Evolutionary conservation across 2,329 filamentous ascomycete genomes (phyloP).

Genomic region (Teratosphaeria zuluensis): DNA sequence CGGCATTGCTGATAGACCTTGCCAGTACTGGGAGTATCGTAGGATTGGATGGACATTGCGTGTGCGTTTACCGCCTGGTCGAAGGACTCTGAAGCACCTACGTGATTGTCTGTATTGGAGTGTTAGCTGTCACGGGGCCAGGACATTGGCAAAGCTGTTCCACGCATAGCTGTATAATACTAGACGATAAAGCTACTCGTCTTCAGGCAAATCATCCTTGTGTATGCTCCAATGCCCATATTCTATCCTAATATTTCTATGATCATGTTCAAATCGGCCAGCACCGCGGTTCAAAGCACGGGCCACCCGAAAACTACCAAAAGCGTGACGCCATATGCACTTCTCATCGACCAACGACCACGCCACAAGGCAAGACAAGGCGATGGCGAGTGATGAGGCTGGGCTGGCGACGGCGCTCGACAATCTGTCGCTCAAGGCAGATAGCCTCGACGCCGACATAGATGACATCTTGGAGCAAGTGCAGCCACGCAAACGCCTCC

Average conservation of each 20-base stretch:
- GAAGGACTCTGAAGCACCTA: background rate
- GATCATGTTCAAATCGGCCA: too few species aligned
- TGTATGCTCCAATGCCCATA: background rate
- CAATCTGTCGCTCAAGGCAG: slow-evolving; percentile 37
- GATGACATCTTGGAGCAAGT: slow-evolving; percentile 50
- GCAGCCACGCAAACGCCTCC: slow-evolving; percentile 42
- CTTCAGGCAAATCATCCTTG: too few species aligned
- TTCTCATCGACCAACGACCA: background rate
- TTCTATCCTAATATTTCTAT: background rate
- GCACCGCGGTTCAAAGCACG: background rate
- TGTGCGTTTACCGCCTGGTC: too few species aligned
- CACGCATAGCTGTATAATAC: too few species aligned
- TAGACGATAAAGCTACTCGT: too few species aligned
- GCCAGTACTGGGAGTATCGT: too few species aligned
- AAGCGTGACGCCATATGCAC: background rate
- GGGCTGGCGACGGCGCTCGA: slow-evolving; percentile 16
- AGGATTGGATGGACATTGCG: too few species aligned
- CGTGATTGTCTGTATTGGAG: too few species aligned
- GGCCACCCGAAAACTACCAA: background rate
- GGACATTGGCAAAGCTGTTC: background rate
- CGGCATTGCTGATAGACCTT: too few species aligned
- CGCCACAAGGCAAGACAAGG: background rate
- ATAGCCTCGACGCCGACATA: slow-evolving; percentile 29
- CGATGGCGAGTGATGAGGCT: background rate
- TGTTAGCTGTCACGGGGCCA: too few species aligned